phyloP scores from a whole-genome alignment of 75 land plant genomes.

The Gnetum montanum region DNA sequence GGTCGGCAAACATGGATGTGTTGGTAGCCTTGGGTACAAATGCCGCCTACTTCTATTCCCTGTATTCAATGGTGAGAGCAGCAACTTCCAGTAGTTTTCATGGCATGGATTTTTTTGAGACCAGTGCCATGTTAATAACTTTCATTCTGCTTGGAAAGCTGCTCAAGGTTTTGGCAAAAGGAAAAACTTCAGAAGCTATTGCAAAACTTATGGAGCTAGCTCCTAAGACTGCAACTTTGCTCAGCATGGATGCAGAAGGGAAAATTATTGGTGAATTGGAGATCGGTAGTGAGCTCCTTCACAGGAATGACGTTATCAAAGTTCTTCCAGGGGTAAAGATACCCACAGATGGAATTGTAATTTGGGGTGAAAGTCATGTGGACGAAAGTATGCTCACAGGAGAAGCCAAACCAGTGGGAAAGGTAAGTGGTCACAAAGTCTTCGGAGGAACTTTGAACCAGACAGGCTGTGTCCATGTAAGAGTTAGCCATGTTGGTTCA shows the following conservation, averaged over 20 bases:
- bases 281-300: constrained; percentile 29
- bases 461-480: constrained; percentile 12
- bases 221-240: constrained; percentile 20
- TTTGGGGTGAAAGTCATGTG: constrained; percentile 26
- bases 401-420: constrained; percentile 21
- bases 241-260: constrained; percentile 14
- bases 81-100: constrained; percentile 28
- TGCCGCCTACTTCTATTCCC: constrained; percentile 69
- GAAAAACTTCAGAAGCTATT: constrained; percentile 42
- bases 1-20: constrained; percentile 72
- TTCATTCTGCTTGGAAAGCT: constrained; percentile 65
- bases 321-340: constrained; percentile 16
- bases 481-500: constrained; percentile 22
- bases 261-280: constrained; percentile 10
- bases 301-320: constrained; percentile 19
- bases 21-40: constrained; percentile 60
- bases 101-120: constrained; percentile 53
- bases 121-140: constrained; percentile 63
- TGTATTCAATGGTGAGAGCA: constrained; percentile 36
- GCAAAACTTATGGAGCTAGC: constrained; percentile 27
- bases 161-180: constrained; percentile 54
- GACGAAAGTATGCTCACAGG: constrained; percentile 38
- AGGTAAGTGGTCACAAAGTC: constrained; percentile 17
- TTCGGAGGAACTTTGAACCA: constrained; percentile 26
- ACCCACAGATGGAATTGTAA: constrained; percentile 26